phyloP scores from a whole-genome alignment of 1,284 basidiomycete species.

The Cutaneotrichosporon sp. region DNA sequence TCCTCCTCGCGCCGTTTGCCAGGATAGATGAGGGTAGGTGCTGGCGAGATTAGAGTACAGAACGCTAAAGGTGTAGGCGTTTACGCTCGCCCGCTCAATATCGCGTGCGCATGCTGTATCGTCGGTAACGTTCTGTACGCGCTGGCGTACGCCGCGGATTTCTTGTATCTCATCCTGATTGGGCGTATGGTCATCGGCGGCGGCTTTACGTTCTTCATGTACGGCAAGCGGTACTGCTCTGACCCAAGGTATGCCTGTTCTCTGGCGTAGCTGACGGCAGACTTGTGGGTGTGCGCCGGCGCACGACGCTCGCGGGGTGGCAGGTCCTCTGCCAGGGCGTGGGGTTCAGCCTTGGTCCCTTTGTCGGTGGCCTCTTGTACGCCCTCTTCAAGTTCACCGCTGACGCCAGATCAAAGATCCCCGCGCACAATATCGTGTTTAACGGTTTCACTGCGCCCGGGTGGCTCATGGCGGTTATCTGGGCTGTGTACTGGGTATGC shows the following conservation, averaged over 20 bases:
- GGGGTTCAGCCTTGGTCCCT: conserved; percentile 10
- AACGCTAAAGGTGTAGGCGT: too few relatives aligned
- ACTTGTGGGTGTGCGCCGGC: conserved; percentile 5
- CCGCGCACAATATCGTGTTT: background rate
- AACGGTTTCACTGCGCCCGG: conserved; percentile 10
- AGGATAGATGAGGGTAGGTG: conserved; percentile 3
- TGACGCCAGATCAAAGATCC: conserved; percentile 5
- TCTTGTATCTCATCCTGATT: conserved; percentile 7
- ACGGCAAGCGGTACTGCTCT: conserved; percentile 11
- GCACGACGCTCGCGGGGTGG: conserved; percentile 10
- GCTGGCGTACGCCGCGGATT: conserved; percentile 8
- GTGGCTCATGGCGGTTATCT: conserved; percentile 7
- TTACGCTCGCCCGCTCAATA: conserved; percentile 5
- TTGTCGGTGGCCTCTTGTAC: conserved; percentile 8
- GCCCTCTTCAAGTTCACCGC: background rate
- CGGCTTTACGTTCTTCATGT: conserved; percentile 12
- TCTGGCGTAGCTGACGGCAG: background rate
- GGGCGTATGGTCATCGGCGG: conserved; percentile 7
- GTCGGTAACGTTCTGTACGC: conserved; percentile 8
- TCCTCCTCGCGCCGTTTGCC: conserved; percentile 4
- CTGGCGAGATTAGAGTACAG: too few relatives aligned
- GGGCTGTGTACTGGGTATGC: conserved; percentile 4
- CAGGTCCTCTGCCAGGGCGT: conserved; percentile 10
- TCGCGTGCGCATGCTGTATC: conserved; percentile 2
- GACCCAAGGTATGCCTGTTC: conserved; percentile 4